Evolutionary conservation across 129 eudicot genomes (phyloP), one percentile per base, ranked within the genome.

Genomic region (Erigeron canadensis): DNA sequence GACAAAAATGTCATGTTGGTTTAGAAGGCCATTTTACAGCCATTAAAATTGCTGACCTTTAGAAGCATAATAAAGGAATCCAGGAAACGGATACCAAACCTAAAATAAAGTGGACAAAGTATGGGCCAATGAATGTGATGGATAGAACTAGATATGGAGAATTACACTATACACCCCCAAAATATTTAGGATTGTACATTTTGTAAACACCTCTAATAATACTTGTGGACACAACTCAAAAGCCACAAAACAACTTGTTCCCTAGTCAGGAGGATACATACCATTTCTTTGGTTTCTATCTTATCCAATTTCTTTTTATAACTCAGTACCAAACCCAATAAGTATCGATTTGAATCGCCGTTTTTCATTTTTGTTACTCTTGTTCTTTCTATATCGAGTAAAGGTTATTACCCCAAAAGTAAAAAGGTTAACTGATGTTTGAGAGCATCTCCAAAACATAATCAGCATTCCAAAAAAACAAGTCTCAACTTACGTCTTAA

Each of bases 21-120:
- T 67, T n/a, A 39, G 46, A 59, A 59, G 39, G 7, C 16, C 66
- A 63, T 63, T 42, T 50, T 42, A 4, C 67, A 77, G 70, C 81
- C 81, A 77, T 74, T 5, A 59, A 40, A 41, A 70, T 50, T 62
- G 59, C 34, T 70, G 70, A 60, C 69, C 17, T 47, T 23, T 18
- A 43, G 42, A 16, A 54, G 81, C 43, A 77, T 63, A 70, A 77
- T 63, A 70, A 70, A 77, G 50, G 81, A 41, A 77, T 77, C 81
- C 59, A 22, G 6, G 7, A 77, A 77, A 40, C 71, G 70, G 72
- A 77, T 77, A 53, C 81, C 71, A 44, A 15, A 19, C 17, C 13
- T 69, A 28, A 67, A 19, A 67, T 18, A 62, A 37, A 11, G 53
- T 47, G 65, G 65, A 51, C 42, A 63, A 44, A 17, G 77, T 21